Evolutionary conservation across 2,329 filamentous ascomycete genomes (phyloP), one percentile per base, ranked within the genome.

Genomic region (Macrophomina phaseolina): DNA sequence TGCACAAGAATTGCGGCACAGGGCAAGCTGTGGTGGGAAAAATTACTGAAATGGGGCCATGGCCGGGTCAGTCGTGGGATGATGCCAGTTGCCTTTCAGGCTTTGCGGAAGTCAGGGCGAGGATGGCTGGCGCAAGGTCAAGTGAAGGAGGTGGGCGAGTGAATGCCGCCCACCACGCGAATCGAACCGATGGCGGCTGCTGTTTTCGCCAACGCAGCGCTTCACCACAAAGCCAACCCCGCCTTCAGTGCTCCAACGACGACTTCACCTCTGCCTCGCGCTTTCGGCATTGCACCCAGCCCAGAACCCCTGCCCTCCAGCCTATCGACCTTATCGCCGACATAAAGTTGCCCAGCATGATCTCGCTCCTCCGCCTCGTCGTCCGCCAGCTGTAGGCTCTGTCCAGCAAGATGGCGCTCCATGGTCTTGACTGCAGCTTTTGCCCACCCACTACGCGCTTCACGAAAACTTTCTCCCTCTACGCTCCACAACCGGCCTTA

Each of bases 311-410:
- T 62, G 58, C 56, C 7, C 53, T 4, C 12, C 36, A n/a, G 40
- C 58, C 58, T 62, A 62, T 62, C 58, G 40, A 62, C 58, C 58
- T 62, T 62, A 62, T 62, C 58, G 58, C 45, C 30, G 42, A 36
- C 58, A 48, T 46, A 61, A 62, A 62, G 58, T 62, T 28, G 42
- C 42, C 42, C 58, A 38, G 42, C 45, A 62, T 62, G 58, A 49
- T 28, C 42, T 28, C 46, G n/a, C n/a, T 49, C 45, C 45, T 49
- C 58, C 12, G 45, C 58, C 3, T 23, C 40, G 28, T 45, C 42
- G 14, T 16, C 56, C 40, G 38, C 56, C 42, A 49, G 42, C 58
- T 62, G 58, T 62, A 62, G 58, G 58, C 58, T 62, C 32, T 49
- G 58, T 38, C 58, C 49, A 23, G 12, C 58, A 62, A 49, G n/a